A percentile compares a stretch with the other conserved stretches of the same genome.
Conservation (phyloP, 495 filamentous ascomycete species). For the Gamarada debralockiae region DNA sequence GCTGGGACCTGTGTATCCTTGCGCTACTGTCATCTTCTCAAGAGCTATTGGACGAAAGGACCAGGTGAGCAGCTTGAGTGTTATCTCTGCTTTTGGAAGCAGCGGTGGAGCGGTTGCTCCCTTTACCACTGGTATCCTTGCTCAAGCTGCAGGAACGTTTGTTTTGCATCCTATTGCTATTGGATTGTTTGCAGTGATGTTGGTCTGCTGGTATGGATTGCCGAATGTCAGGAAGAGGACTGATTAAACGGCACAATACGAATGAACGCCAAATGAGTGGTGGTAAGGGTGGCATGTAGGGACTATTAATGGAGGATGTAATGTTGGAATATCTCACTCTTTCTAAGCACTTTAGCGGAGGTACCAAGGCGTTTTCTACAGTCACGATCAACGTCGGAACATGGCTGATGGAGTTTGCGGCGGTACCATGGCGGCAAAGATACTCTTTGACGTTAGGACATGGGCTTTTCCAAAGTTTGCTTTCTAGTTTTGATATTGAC, state of each 20-base stretch:
- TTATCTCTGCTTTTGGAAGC: slow-evolving; percentile 70
- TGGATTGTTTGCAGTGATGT: slow-evolving; percentile 65
- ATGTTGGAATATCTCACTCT: too few relatives aligned
- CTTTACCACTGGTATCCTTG: slow-evolving; percentile 69
- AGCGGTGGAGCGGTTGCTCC: slow-evolving; percentile 71
- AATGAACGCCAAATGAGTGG: background rate
- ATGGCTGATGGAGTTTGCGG: slow-evolving; percentile 9
- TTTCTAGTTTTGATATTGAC: background rate
- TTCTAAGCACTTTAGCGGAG: slow-evolving; percentile 2
- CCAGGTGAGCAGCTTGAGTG: slow-evolving; percentile 62
- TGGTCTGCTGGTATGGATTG: slow-evolving; percentile 57
- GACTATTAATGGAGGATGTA: too few relatives aligned
- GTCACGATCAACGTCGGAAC: slow-evolving; percentile 7
- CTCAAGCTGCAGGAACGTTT: slow-evolving; percentile 64
- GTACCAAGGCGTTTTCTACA: slow-evolving; percentile 8
- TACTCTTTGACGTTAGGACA: slow-evolving; percentile 15
- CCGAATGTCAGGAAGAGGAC: slow-evolving; percentile 51
- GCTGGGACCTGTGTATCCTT: slow-evolving; percentile 76
- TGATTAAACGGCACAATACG: slow-evolving; percentile 31
- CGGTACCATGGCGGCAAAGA: slow-evolving; percentile 5
- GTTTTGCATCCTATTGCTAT: slow-evolving; percentile 73
- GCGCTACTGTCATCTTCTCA: slow-evolving; percentile 62
- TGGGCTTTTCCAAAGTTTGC: background rate
- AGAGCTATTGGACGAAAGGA: slow-evolving; percentile 56
- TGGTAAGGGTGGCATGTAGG: too few relatives aligned